Evolutionary conservation across 2,329 filamentous ascomycete species (phyloP), one percentile per base, ranked within the genome.

Genomic region (Botrytis squamosa): DNA sequence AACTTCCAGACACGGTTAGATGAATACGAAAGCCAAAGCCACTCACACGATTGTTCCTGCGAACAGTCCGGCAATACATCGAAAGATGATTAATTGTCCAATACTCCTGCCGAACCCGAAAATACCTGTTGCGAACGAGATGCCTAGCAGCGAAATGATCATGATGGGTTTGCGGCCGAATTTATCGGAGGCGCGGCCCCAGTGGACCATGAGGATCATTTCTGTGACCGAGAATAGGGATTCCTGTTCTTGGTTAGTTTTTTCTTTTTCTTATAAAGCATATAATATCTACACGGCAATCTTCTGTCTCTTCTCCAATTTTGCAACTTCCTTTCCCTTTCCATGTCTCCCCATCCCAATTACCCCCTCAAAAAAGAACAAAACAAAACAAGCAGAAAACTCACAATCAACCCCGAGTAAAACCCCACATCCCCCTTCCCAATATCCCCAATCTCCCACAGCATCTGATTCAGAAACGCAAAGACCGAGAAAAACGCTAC

Each of bases 401-500:
- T n/a, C 67, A 80, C 80, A 80, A 95, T 94, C 20, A 94, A 83
- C 3, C 93, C 93, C 73, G 86, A 89, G 84, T 94, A 95, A 83
- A 95, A 95, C 2, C 93, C 93, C 5, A 94, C 89, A 80, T 94
- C 90, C n/a, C 86, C 83, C 63, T 88, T 84, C 1, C 85, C 81
- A 3, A 95, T 82, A 18, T 85, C 79, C 16, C 92, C 92, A 74
- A 90, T 91, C 73, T 88, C 85, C 81, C 88, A 84, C 55, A 93
- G 89, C 93, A 95, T 95, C 79, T 91, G 85, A 79, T 90, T 93
- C 82, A 96, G 88, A 82, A 92, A 95, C 0, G 93, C 92, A 78
- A 95, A 92, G 81, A 95, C 93, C 80, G 87, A 89, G 84, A 95
- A 95, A 84, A 93, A 95, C n/a, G 92, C 91, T 59, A 95, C 87